Evolutionary conservation across 1,139 yeast genomes (phyloP).

Genomic region (Debaryomycetaceae sp.): DNA sequence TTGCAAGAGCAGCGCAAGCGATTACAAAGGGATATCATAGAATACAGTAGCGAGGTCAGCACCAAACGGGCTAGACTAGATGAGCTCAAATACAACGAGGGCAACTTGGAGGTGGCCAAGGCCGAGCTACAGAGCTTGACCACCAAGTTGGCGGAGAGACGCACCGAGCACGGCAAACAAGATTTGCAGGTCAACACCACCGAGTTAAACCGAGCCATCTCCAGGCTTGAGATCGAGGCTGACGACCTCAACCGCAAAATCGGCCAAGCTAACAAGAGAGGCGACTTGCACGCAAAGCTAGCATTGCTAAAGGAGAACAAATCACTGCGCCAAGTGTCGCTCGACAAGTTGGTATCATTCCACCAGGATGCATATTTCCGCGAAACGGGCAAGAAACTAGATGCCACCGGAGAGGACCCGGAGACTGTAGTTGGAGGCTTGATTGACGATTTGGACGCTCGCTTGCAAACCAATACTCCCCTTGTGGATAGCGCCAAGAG

Average conservation of each 20-base stretch:
- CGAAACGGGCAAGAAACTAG: conserved; percentile 18
- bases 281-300: conserved; percentile 54
- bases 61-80: conserved; percentile 32
- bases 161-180: conserved; percentile 23
- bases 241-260: conserved; percentile 54
- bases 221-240: conserved; percentile 45
- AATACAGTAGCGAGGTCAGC: conserved; percentile 25
- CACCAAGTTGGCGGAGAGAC: conserved; percentile 23
- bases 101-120: conserved; percentile 25
- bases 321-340: conserved; percentile 20
- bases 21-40: conserved; percentile 29
- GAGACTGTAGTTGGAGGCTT: conserved; percentile 10
- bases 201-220: conserved; percentile 33
- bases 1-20: conserved; percentile 40
- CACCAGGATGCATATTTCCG: conserved; percentile 9
- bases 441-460: conserved; percentile 11
- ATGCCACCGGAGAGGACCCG: conserved; percentile 13
- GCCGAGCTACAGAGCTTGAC: conserved; percentile 31
- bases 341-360: conserved; percentile 11
- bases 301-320: conserved; percentile 38
- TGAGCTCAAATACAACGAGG: conserved; percentile 25
- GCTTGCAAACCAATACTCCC: conserved; percentile 5
- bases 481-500: conserved; percentile 7
- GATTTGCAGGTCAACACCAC: conserved; percentile 33
- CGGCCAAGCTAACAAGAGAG: conserved; percentile 48